These are phyloP conservation scores for Erodium moschatum DNA, from an alignment of 441 rosid genomes.

Conservation along the genomic window DNA sequence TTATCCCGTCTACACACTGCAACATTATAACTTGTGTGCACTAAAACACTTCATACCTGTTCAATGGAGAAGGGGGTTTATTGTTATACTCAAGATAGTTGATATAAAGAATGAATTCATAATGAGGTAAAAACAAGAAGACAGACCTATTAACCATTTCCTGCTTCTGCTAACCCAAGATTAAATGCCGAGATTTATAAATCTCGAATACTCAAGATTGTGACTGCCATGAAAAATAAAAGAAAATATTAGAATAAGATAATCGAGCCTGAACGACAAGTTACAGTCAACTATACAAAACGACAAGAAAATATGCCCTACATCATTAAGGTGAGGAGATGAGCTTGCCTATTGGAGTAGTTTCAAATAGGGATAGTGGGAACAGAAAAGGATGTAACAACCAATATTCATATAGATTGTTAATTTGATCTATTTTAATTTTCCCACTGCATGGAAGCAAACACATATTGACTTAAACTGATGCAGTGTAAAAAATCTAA, in stretches of 20 bases:
- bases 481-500: not conserved
- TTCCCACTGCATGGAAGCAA: not conserved
- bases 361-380: not conserved
- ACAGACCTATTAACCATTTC: conserved; percentile 47
- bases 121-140: conserved; percentile 8
- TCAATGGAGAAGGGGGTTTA: conserved; percentile 16
- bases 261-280: not conserved
- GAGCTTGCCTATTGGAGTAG: not conserved
- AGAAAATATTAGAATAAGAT: not conserved
- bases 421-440: not conserved
- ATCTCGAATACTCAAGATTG: conserved; percentile 4
- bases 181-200: conserved; percentile 13
- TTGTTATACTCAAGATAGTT: not conserved
- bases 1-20: conserved; percentile 72
- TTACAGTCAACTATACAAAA: not conserved
- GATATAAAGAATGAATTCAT: conserved; percentile 2
- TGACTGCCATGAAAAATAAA: not conserved
- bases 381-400: not conserved
- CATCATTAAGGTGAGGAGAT: not conserved
- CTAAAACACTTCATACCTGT: conserved; percentile 78
- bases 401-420: not conserved
- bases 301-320: not conserved
- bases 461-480: not conserved
- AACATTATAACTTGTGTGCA: conserved; percentile 57
- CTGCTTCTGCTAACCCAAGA: conserved; percentile 20